phyloP scores from a whole-genome alignment of 257 asterid species.

The Solanum pinnatisectum region DNA sequence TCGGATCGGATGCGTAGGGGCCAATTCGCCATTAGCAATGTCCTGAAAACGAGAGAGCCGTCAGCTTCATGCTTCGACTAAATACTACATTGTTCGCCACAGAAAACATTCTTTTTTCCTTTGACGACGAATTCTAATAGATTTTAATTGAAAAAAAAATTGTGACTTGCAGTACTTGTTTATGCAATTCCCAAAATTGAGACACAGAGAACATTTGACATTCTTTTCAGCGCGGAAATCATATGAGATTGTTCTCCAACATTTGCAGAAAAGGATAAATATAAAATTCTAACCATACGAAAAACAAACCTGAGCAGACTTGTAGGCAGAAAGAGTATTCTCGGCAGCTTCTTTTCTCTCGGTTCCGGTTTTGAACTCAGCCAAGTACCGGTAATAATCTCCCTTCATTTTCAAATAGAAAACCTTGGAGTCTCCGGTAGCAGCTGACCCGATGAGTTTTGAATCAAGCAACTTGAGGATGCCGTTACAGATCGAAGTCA shows the following conservation, averaged over 20 bases:
- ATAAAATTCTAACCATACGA: background rate
- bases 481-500: background rate
- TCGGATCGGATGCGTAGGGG: constrained; percentile 81
- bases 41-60: constrained; percentile 25
- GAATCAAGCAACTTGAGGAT: background rate
- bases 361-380: constrained; percentile 64
- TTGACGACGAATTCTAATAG: background rate
- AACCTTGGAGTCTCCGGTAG: background rate
- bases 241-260: background rate
- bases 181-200: background rate
- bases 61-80: background rate
- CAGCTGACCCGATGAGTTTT: background rate
- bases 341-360: constrained; percentile 82
- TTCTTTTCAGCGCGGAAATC: background rate
- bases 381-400: constrained; percentile 20
- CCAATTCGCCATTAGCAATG: constrained; percentile 63
- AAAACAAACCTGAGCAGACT: constrained; percentile 57
- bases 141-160: background rate
- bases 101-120: background rate
- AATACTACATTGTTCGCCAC: background rate
- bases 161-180: background rate
- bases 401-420: constrained; percentile 3
- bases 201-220: background rate
- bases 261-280: background rate
- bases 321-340: constrained; percentile 75